Percentiles rank a stretch among this genome's conserved stretches.
phyloP scores from a whole-genome alignment of 768 basidiomycete genomes.

The Xerocomus potaroensis region DNA sequence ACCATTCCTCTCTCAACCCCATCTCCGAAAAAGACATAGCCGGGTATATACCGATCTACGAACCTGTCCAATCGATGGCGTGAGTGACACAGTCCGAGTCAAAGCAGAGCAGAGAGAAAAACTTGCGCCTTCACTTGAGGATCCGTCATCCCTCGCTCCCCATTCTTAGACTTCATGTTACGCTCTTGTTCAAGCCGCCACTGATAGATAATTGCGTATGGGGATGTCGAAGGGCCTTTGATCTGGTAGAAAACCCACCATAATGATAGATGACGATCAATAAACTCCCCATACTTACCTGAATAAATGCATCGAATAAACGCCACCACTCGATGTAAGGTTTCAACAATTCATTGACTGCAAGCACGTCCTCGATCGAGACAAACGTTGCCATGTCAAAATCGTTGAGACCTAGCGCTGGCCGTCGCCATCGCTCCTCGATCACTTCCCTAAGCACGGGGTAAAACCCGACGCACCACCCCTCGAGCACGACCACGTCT shows the following conservation, averaged over 20 bases:
- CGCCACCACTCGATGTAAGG: constrained; percentile 67
- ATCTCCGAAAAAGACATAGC: constrained; percentile 82
- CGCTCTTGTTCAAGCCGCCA: constrained; percentile 93
- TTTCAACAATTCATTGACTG: constrained; percentile 59
- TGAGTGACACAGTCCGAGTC: neutral
- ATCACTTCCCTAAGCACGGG: constrained; percentile 53
- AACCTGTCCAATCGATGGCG: constrained; percentile 46
- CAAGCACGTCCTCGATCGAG: constrained; percentile 49
- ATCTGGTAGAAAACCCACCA: constrained; percentile 31
- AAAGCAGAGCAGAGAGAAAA: constrained; percentile 4
- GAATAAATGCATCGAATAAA: constrained; percentile 68
- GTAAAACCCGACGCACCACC: constrained; percentile 92
- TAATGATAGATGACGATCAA: neutral
- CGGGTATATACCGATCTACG: constrained; percentile 90
- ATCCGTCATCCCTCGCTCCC: constrained; percentile 87
- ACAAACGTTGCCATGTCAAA: constrained; percentile 36
- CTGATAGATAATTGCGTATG: constrained; percentile 62
- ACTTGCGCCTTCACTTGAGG: constrained; percentile 57
- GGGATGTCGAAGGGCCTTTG: constrained; percentile 34
- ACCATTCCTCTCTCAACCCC: constrained; percentile 40
- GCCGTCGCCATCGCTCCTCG: constrained; percentile 45
- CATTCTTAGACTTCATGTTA: constrained; percentile 79
- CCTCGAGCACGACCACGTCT: constrained; percentile 90
- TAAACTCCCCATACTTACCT: constrained; percentile 40
- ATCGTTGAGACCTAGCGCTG: constrained; percentile 23